Evolutionary conservation across 768 basidiomycete species (phyloP).

Genomic region (Tricholoma saponaceum): DNA sequence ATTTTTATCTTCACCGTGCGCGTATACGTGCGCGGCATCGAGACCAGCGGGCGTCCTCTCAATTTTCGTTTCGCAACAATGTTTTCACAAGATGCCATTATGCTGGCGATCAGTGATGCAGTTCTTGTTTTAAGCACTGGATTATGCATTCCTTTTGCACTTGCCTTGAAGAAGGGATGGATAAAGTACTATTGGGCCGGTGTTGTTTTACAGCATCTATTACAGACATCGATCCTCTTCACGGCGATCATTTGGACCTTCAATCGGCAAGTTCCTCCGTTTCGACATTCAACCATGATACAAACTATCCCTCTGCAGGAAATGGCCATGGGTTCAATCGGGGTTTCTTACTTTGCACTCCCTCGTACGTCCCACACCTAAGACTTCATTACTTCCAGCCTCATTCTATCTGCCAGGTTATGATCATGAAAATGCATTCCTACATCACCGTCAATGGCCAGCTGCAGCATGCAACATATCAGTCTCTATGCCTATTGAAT

Average conservation of each 20-base stretch:
- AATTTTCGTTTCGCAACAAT: conserved; percentile 79
- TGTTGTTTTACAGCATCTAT: conserved; percentile 70
- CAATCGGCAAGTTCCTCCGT: conserved; percentile 48
- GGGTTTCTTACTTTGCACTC: conserved; percentile 87
- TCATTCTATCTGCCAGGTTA: conserved; percentile 38
- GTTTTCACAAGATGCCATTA: conserved; percentile 82
- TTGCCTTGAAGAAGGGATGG: conserved; percentile 72
- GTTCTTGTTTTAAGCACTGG: conserved; percentile 74
- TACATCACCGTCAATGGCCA: conserved; percentile 89
- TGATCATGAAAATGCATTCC: conserved; percentile 97
- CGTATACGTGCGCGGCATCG: conserved; percentile 73
- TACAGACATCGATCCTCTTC: conserved; percentile 72
- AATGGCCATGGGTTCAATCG: conserved; percentile 98
- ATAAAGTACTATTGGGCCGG: conserved; percentile 79
- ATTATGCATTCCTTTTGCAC: conserved; percentile 81
- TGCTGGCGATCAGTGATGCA: conserved; percentile 80
- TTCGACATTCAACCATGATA: background rate
- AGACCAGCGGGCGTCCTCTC: conserved; percentile 73
- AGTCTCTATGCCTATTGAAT: conserved; percentile 39
- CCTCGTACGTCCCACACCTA: conserved; percentile 42
- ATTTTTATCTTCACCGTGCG: conserved; percentile 79
- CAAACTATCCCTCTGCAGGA: conserved; percentile 35
- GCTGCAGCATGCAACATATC: conserved; percentile 51
- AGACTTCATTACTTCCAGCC: background rate
- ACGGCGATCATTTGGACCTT: conserved; percentile 87